Evolutionary conservation across 768 basidiomycete species (phyloP).

Genomic region (Suillus hirtellus): DNA sequence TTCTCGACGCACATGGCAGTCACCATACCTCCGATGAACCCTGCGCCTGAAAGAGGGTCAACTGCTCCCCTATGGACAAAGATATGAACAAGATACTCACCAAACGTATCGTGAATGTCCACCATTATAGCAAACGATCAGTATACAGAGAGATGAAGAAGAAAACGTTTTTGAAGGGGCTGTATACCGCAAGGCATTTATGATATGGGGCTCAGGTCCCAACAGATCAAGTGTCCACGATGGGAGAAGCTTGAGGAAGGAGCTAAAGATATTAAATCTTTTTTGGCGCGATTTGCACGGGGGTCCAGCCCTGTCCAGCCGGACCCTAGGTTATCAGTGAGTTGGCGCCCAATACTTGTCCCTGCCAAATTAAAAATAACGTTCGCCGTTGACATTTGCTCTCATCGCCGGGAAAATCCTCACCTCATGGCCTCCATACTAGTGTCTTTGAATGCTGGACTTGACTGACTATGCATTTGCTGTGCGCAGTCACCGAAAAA

Average conservation of each 20-base stretch:
- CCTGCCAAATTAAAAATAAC: not conserved
- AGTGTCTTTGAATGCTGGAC: not conserved
- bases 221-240: not conserved
- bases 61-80: not conserved
- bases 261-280: not conserved
- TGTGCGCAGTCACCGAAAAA: not conserved
- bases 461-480: not conserved
- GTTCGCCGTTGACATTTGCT: not conserved
- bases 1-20: constrained; percentile 17
- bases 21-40: constrained; percentile 24
- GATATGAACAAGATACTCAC: not conserved
- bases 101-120: constrained; percentile 13
- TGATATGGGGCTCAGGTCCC: not conserved
- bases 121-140: not conserved
- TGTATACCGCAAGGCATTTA: not conserved
- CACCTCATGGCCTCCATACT: not conserved
- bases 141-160: not conserved
- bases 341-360: not conserved
- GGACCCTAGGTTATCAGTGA: not conserved
- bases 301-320: not conserved
- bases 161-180: not conserved
- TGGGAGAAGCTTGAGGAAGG: not conserved
- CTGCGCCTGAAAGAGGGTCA: constrained; percentile 18
- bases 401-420: not conserved
- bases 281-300: not conserved